Evolutionary conservation across 441 rosid genomes (phyloP), one percentile per base, ranked within the genome.

Genomic region (Cnidoscolus chayamansa): DNA sequence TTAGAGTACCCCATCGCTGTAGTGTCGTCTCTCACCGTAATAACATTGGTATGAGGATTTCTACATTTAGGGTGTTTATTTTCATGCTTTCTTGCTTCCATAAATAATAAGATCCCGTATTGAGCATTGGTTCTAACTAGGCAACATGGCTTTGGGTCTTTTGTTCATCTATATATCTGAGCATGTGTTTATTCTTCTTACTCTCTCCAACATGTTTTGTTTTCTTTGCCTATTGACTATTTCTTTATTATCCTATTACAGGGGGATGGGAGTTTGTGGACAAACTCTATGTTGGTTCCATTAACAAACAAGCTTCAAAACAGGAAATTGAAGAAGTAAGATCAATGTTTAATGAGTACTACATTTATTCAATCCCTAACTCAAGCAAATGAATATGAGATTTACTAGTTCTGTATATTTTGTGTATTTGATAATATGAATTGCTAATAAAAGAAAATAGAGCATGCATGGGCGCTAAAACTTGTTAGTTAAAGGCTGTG

Each of bases 301-400:
- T 94, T 74, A 83, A 81, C 89, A 90, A 76, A 78, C 89, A 81
- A 65, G 86, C 97, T 72, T 78, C 94, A 62, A 84, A 75, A 75
- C 63, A 70, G 74, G 98, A 92, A 59, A 76, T 94, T 59, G 86
- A 85, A 68, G 96, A 94, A 82, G 97, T 94, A 88, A 78, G 82
- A 65, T 56, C 58, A 57, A 45, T 51, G 56, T 76, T 64, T 61
- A 20, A 70, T 73, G 40, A 67, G 64, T 73, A 61, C 59, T 73
- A 59, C 50, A 50, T 11, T 16, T 65, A 19, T 61, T 72, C 64
- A 47, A 40, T 43, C 20, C 53, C 58, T 75, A 60, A 40, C 37
- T 67, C 17, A 43, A 56, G 65, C 43, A 57, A 31, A 60, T 64
- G 58, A 48, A 63, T 7, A 54, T 61, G 25, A 35, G n/a, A 70